phyloP scores from a whole-genome alignment of 192 early-diverging fungal species.

The Coemansia umbellata region DNA sequence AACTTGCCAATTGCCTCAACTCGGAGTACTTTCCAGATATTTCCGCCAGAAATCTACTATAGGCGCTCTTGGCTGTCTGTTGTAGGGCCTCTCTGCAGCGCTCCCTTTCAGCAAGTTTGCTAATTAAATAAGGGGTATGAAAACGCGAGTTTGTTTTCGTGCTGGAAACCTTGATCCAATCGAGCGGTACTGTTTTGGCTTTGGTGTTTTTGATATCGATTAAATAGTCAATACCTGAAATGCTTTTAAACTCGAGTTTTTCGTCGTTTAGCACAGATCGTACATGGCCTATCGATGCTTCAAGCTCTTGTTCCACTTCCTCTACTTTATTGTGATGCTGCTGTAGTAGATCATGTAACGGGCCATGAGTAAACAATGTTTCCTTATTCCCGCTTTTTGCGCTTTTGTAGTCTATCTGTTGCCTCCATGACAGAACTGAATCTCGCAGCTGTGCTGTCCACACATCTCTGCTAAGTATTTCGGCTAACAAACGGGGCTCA shows the following conservation, averaged over 20 bases:
- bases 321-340: slow-evolving; percentile 49
- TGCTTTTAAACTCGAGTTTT: slow-evolving; percentile 55
- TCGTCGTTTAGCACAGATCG: slow-evolving; percentile 47
- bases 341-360: slow-evolving; percentile 51
- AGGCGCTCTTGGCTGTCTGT: slow-evolving; percentile 65
- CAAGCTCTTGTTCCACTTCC: slow-evolving; percentile 56
- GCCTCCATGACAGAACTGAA: slow-evolving; percentile 31
- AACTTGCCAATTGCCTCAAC: slow-evolving; percentile 61
- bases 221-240: slow-evolving; percentile 73
- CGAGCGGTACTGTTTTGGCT: slow-evolving; percentile 56
- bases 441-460: slow-evolving; percentile 37
- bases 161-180: slow-evolving; percentile 67
- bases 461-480: slow-evolving; percentile 33
- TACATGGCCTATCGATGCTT: slow-evolving; percentile 51
- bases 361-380: slow-evolving; percentile 55
- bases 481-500: slow-evolving; percentile 24
- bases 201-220: slow-evolving; percentile 64
- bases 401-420: slow-evolving; percentile 47
- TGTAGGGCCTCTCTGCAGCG: slow-evolving; percentile 58
- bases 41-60: slow-evolving; percentile 56
- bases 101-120: slow-evolving; percentile 55
- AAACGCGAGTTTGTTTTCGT: slow-evolving; percentile 38
- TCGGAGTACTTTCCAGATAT: slow-evolving; percentile 58
- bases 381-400: slow-evolving; percentile 53
- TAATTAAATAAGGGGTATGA: slow-evolving; percentile 53